Evolutionary conservation across 345 rosid genomes (phyloP).

Genomic region (Durio zibethinus): DNA sequence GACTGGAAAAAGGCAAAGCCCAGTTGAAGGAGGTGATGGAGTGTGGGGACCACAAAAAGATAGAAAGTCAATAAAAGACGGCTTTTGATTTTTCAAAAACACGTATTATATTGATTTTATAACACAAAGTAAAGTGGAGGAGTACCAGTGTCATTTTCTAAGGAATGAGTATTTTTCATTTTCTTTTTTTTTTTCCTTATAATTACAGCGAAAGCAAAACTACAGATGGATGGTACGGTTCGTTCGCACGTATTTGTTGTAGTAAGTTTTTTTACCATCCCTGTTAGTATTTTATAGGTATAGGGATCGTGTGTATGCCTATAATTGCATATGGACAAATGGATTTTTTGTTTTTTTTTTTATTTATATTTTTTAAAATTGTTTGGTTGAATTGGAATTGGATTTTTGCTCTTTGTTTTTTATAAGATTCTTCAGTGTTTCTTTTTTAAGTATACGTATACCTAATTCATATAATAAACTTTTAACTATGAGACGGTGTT

Average conservation of each 20-base stretch:
- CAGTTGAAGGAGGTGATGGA: not conserved
- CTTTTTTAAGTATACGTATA: too few species aligned
- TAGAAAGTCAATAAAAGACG: slow-evolving; percentile 23
- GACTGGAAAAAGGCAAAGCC: not conserved
- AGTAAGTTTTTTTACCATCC: too few species aligned
- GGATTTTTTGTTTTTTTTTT: not conserved
- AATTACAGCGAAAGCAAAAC: not conserved
- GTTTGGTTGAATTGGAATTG: not conserved
- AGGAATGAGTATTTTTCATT: not conserved
- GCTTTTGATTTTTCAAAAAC: slow-evolving; percentile 2
- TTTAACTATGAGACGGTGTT: too few species aligned
- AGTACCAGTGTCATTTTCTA: slow-evolving; percentile 36
- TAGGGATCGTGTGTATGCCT: not conserved
- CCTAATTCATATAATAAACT: too few species aligned
- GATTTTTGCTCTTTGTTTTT: not conserved
- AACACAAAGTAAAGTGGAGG: not conserved
- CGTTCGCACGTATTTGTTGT: slow-evolving; percentile 5
- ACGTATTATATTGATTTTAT: not conserved
- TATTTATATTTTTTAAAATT: not conserved
- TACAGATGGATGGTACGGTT: not conserved
- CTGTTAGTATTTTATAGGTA: not conserved
- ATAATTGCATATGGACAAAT: not conserved
- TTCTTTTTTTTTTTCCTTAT: not conserved
- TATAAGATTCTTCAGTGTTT: not conserved
- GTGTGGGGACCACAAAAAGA: slow-evolving; percentile 15